phyloP scores from a whole-genome alignment of 768 basidiomycete genomes.

The Lactarius hengduanensis region DNA sequence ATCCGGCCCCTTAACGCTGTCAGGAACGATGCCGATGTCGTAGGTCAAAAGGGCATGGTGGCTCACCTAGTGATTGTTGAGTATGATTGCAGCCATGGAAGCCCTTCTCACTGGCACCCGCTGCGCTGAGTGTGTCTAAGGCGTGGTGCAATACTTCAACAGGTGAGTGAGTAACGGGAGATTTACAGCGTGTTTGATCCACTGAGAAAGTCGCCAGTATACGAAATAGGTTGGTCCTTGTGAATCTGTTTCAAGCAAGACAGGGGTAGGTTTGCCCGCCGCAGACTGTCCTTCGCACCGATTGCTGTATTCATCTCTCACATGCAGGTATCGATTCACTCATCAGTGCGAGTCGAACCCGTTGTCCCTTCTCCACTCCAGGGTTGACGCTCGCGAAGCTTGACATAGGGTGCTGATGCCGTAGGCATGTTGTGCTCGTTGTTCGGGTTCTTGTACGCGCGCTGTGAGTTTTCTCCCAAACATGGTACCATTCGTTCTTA shows the following conservation, averaged over 20 bases:
- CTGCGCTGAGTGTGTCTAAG: slow-evolving; percentile 71
- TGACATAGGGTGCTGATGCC: slow-evolving; percentile 79
- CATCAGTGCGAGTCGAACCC: slow-evolving; percentile 54
- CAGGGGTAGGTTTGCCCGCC: slow-evolving; percentile 44
- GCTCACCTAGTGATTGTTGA: neutral
- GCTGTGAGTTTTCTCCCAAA: slow-evolving; percentile 45
- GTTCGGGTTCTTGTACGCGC: slow-evolving; percentile 75
- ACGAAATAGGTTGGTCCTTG: slow-evolving; percentile 63
- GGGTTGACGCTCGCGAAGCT: slow-evolving; percentile 39
- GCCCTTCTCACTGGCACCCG: slow-evolving; percentile 60
- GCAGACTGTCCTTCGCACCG: slow-evolving; percentile 15
- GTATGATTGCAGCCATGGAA: slow-evolving; percentile 53
- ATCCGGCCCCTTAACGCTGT: slow-evolving; percentile 56
- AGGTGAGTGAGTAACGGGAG: slow-evolving; percentile 40
- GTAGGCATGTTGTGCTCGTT: slow-evolving; percentile 72
- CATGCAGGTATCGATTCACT: slow-evolving; percentile 62
- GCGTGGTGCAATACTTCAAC: slow-evolving; percentile 77
- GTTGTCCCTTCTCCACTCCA: slow-evolving; percentile 16
- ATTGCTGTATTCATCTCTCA: slow-evolving; percentile 11
- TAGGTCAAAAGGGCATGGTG: slow-evolving; percentile 38
- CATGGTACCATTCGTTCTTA: slow-evolving; percentile 7
- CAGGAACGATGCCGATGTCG: slow-evolving; percentile 62
- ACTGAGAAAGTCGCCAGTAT: slow-evolving; percentile 45
- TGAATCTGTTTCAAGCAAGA: slow-evolving; percentile 65
- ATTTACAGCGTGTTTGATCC: slow-evolving; percentile 3